Evolutionary conservation across 129 eudicot species (phyloP).

Genomic region (Logfia minima): DNA sequence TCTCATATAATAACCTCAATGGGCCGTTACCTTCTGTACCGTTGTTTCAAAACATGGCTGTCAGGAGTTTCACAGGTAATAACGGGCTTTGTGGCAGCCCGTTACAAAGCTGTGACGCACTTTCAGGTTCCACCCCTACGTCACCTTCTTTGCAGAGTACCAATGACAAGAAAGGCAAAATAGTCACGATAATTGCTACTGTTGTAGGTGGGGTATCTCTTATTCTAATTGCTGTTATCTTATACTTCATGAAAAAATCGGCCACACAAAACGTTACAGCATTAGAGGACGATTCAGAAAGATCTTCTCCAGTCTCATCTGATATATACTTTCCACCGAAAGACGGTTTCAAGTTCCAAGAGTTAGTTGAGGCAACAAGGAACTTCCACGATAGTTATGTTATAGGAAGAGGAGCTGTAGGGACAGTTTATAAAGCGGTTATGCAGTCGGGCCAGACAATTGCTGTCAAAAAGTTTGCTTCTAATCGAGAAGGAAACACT

Average conservation of each 20-base stretch:
- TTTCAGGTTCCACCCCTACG: slow-evolving; percentile 22
- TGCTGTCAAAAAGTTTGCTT: slow-evolving; percentile 88
- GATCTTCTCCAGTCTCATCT: slow-evolving; percentile 48
- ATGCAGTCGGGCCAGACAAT: slow-evolving; percentile 65
- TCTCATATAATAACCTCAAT: slow-evolving; percentile 68
- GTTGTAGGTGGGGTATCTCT: slow-evolving; percentile 80
- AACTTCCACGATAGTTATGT: slow-evolving; percentile 74
- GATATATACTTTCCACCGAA: slow-evolving; percentile 89
- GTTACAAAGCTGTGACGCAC: slow-evolving; percentile 48
- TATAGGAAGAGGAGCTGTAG: slow-evolving; percentile 88
- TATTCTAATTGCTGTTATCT: slow-evolving; percentile 54
- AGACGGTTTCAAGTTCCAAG: slow-evolving; percentile 86
- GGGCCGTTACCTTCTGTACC: slow-evolving; percentile 76
- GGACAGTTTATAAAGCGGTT: slow-evolving; percentile 93
- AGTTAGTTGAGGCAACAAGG: slow-evolving; percentile 74
- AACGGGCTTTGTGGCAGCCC: slow-evolving; percentile 89
- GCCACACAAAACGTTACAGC: slow-evolving; percentile 41
- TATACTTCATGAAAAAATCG: slow-evolving; percentile 62
- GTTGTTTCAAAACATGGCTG: slow-evolving; percentile 66
- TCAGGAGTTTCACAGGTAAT: slow-evolving; percentile 73
- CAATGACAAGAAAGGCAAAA: slow-evolving; percentile 44
- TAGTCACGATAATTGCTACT: slow-evolving; percentile 57
- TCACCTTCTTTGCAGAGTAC: slow-evolving; percentile 36
- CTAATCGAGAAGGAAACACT: slow-evolving; percentile 83
- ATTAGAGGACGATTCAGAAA: slow-evolving; percentile 41